Base-by-base conservation (phyloP, 2,329 filamentous ascomycete genomes). In the Coniella lustricola region DNA sequence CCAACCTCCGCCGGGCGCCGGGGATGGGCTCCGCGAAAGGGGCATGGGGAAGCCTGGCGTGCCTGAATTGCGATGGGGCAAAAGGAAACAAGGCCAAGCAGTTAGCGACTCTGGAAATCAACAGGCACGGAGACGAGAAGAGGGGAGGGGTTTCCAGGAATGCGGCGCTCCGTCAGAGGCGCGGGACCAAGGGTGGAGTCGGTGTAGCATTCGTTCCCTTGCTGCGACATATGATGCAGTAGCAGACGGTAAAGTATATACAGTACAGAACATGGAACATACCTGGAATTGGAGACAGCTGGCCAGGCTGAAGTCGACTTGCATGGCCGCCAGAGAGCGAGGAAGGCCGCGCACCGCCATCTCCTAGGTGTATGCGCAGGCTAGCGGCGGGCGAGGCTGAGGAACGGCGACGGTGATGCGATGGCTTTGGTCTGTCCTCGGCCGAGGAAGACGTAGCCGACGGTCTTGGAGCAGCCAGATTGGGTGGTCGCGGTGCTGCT, bases 21-120 rank as follows among this genome's bases (percentile, higher is more conserved):
- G 91, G 48, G 89, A 95, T 44, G 90, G 88, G 62, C 88, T 94
- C 68, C 89, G 82, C 57, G 90, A 93, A 54, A 91, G 71, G 57
- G 87, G 87, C 90, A 95, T 95, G 60, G 71, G 68, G 56, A 67
- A 61, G 58, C 69, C 73, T 37, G 80, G 75, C 44, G 75, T 82
- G 61, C 77, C 74, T 77, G 65, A 50, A 59, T 25, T 18, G 20
- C n/a, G n/a, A n/a, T n/a, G n/a, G n/a, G n/a, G n/a, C n/a, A n/a
- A n/a, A n/a, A n/a, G n/a, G n/a, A n/a, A n/a, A 17, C n/a, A 29
- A n/a, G 32, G n/a, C 8, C 29, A 50, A 25, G 34, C 16, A 21
- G 32, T 50, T 21, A 44, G 39, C 40, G n/a, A n/a, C n/a, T n/a
- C n/a, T n/a, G n/a, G n/a, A n/a, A 22, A 43, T 20, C 22, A 14